These are phyloP conservation scores for Meyerozyma elateridarum DNA, from an alignment of 1,139 yeast genomes.

Conservation along the genomic window DNA sequence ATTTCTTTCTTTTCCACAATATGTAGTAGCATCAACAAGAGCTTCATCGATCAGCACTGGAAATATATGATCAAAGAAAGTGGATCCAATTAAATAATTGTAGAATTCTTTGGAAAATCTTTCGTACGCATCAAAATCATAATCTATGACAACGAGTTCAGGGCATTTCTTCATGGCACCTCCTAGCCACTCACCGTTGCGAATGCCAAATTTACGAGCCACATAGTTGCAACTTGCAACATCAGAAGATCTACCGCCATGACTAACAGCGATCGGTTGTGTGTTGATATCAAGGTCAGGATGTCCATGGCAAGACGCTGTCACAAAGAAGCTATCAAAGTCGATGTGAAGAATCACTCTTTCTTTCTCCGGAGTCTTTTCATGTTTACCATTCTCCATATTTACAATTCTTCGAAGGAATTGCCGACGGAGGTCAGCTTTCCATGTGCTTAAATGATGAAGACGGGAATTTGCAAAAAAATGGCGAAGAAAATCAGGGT, in stretches of 20 bases:
- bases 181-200: constrained; percentile 86
- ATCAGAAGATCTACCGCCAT: constrained; percentile 68
- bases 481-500: constrained; percentile 66
- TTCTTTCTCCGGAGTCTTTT: background rate
- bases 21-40: constrained; percentile 57
- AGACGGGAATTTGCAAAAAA: constrained; percentile 80
- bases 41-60: constrained; percentile 96
- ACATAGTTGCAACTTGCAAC: constrained; percentile 90
- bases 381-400: constrained; percentile 8
- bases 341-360: constrained; percentile 70
- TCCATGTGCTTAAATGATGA: constrained; percentile 88
- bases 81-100: constrained; percentile 46
- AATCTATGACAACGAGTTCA: constrained; percentile 53
- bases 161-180: constrained; percentile 66
- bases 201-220: constrained; percentile 70
- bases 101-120: constrained; percentile 42
- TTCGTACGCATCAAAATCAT: constrained; percentile 75
- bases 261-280: constrained; percentile 80
- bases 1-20: constrained; percentile 14
- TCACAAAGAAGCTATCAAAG: constrained; percentile 90
- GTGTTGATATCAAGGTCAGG: constrained; percentile 52
- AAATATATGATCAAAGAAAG: constrained; percentile 52
- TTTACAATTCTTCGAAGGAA: constrained; percentile 44
- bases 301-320: constrained; percentile 64
- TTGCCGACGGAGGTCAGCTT: constrained; percentile 62